A percentile compares a stretch with the other conserved stretches of the same genome.
phyloP scores from a whole-genome alignment of 192 early-diverging fungal species.

The Gryganskiella cystojenkinii region DNA sequence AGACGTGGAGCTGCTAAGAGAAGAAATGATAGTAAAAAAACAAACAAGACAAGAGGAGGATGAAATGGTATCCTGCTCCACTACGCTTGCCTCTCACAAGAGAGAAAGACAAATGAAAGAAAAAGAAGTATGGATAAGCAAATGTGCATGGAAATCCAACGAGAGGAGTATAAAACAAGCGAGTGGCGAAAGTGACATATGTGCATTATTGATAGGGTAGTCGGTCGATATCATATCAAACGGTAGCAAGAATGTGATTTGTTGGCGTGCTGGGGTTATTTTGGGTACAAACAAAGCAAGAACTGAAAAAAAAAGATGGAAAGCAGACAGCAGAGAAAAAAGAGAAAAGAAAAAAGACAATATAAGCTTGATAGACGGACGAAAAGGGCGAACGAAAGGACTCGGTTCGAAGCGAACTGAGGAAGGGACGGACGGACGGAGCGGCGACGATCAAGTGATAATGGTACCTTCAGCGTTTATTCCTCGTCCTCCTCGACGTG shows the following conservation, averaged over 20 bases:
- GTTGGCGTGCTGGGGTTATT: background rate
- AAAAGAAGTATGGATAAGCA: background rate
- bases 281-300: slow-evolving; percentile 2
- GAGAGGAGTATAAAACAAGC: background rate
- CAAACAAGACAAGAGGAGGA: background rate
- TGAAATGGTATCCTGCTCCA: too few relatives aligned
- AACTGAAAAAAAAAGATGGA: slow-evolving; percentile 14
- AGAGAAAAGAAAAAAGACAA: background rate
- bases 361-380: too few relatives aligned
- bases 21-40: background rate
- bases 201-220: slow-evolving; percentile 8
- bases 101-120: background rate
- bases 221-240: background rate
- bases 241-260: background rate
- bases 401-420: background rate
- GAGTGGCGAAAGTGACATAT: background rate
- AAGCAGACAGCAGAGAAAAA: background rate
- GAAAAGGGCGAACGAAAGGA: slow-evolving; percentile 1
- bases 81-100: too few relatives aligned
- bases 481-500: slow-evolving; percentile 55
- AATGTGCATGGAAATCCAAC: background rate
- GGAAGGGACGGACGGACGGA: background rate
- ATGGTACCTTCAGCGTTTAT: slow-evolving; percentile 19
- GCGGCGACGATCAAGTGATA: background rate
- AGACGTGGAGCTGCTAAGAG: background rate